Base-by-base conservation (phyloP, 768 basidiomycete species). In the Clathrus columnatus region DNA sequence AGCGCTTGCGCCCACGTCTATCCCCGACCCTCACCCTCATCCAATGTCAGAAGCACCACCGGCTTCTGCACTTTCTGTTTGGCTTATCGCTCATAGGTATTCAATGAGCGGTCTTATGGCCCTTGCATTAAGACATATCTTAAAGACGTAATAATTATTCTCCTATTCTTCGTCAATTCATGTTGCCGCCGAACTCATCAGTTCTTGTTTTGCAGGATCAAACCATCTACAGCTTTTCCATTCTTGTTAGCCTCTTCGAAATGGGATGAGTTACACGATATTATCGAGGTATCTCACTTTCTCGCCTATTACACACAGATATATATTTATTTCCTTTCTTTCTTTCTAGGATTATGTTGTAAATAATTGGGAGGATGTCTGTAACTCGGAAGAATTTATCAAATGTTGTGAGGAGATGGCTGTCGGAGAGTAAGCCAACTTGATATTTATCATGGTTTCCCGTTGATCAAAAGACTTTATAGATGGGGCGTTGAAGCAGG, bases 41-140 rank as follows among this genome's bases (percentile, higher is more conserved):
- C 87, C 87, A 8, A 79, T 81, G 0, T 71, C 78, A 5, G 60
- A 77, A 4, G 84, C 84, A 6, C 67, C 72, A 4, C 80, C 86
- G 16, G 85, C 85, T 11, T 85, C 84, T 21, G 85, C 87, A 1
- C 67, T 91, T 48, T 80, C 82, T 0, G 77, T 89, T 61, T 91
- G 87, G 68, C 84, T 85, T 60, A 75, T 87, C 10, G 84, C 86
- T 3, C 85, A 91, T 69, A 76, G 85, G 50, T 91, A 89, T 67
- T 71, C 71, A 2, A 81, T 91, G 72, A 79, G 80, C 3, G 77
- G 73, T 7, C 74, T 91, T 21, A 79, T 80, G n/a, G 63, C 72
- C 20, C 74, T 88, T 21, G 85, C 87, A 6, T 66, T 85, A 55
- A 84, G 85, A 50, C 85, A 88, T 66, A 82, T 88, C 63, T 76